These are phyloP conservation scores for Suillus fuscotomentosus DNA, from an alignment of 768 basidiomycete species.

Conservation along the genomic window DNA sequence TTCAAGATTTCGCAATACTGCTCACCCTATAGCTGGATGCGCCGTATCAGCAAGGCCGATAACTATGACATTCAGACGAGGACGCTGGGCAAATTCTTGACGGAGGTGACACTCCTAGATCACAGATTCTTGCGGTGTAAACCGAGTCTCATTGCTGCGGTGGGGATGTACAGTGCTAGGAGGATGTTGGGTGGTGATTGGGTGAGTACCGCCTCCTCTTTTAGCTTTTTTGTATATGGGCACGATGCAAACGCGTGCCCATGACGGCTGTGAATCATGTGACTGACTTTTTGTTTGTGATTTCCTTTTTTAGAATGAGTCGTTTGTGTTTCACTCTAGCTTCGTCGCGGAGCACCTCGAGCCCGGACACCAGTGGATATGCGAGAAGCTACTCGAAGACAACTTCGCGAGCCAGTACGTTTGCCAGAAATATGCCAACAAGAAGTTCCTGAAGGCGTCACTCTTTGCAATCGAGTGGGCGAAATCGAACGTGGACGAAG, in stretches of 20 bases:
- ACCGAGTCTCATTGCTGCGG: constrained; percentile 90
- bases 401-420: constrained; percentile 85
- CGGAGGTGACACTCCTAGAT: constrained; percentile 93
- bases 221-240: not conserved
- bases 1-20: constrained; percentile 97
- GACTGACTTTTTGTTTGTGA: constrained; percentile 22
- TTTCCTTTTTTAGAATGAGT: constrained; percentile 62
- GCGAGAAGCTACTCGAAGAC: constrained; percentile 78
- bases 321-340: constrained; percentile 90
- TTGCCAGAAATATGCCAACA: constrained; percentile 95
- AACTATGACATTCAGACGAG: constrained; percentile 98
- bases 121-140: constrained; percentile 90
- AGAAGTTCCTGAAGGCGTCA: constrained; percentile 95
- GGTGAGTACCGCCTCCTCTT: constrained; percentile 57
- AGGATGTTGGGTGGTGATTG: constrained; percentile 94
- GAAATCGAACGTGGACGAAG: constrained; percentile 38
- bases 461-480: constrained; percentile 78
- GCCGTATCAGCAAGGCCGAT: constrained; percentile 97
- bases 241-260: constrained; percentile 11
- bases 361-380: constrained; percentile 76
- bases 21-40: constrained; percentile 99
- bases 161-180: constrained; percentile 96
- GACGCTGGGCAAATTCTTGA: constrained; percentile 95
- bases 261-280: constrained; percentile 26
- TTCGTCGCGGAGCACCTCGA: constrained; percentile 87